Evolutionary conservation across 371 early-diverging fungal species (phyloP), one percentile per base, ranked within the genome.

Genomic region (Circinella umbellata): DNA sequence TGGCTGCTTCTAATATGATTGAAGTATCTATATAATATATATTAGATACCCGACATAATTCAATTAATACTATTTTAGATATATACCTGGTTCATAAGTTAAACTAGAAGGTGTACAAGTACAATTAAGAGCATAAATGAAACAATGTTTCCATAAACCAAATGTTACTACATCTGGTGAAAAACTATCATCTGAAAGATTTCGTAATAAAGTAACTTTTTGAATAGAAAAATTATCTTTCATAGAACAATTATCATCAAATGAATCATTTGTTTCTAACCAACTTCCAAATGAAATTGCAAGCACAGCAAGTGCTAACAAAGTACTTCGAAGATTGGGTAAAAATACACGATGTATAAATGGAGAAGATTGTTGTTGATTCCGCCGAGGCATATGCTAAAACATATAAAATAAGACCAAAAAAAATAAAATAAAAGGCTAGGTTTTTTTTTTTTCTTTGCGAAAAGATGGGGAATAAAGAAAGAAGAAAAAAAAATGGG

Each of bases 81-180:
- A 48, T 15, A 61, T 76, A 82, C 82, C 82, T 54, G 76, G 74
- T 51, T 75, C 73, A 64, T 82, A 82, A 35, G 47, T 70, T 15
- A 82, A 64, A 48, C 66, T 64, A 34, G 73, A 61, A 7, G 76
- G 60, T 39, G 78, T 66, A 61, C 82, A 82, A 11, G 78, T 71
- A 63, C 80, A 79, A 61, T 79, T 78, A 6, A 71, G 75, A 46
- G 80, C 68, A 55, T 76, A 82, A 34, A 79, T 67, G 70, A 76
- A 78, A 53, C 82, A 82, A 48, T 75, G 73, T 46, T 75, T 72
- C 82, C 82, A 82, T 39, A 82, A 54, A 13, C 82, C 82, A 74
- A 82, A 73, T 4, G 80, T 69, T 15, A 82, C 78, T 48, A 73
- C 72, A 53, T 74, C 74, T 7, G 82, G 82, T 37, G 76, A 42